A percentile compares a stretch with the other conserved stretches of the same genome.
Conservation (phyloP, 2,329 filamentous ascomycete species). For the Metarhizium humberi region DNA sequence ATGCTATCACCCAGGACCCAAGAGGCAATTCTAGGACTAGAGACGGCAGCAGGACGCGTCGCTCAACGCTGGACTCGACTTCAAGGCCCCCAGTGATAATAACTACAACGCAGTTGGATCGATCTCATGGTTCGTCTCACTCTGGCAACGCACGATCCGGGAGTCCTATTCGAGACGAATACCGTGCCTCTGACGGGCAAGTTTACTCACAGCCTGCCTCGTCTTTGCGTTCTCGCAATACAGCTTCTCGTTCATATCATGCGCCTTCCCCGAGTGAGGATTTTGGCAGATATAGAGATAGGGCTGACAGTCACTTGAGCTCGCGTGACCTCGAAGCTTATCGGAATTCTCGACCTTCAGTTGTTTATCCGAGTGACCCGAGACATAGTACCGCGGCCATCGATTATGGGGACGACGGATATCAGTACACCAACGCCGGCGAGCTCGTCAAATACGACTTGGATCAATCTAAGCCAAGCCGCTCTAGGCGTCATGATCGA, state of each 20-base stretch:
- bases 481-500: slow-evolving; percentile 22
- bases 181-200: slow-evolving; percentile 39
- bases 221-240: slow-evolving; percentile 42
- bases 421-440: slow-evolving; percentile 54
- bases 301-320: slow-evolving; percentile 32
- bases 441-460: slow-evolving; percentile 54
- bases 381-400: slow-evolving; percentile 34
- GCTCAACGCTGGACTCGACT: slow-evolving; percentile 41
- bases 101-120: slow-evolving; percentile 40
- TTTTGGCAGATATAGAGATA: slow-evolving; percentile 38
- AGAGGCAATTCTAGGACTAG: slow-evolving; percentile 38
- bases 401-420: slow-evolving; percentile 50
- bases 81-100: slow-evolving; percentile 46
- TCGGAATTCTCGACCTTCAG: slow-evolving; percentile 35
- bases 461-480: slow-evolving; percentile 36
- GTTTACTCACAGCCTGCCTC: slow-evolving; percentile 51
- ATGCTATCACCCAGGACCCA: slow-evolving; percentile 46
- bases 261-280: slow-evolving; percentile 43
- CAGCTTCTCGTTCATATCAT: slow-evolving; percentile 34
- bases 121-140: slow-evolving; percentile 30
- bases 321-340: slow-evolving; percentile 34
- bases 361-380: slow-evolving; percentile 33
- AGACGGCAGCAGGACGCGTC: slow-evolving; percentile 38
- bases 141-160: slow-evolving; percentile 22
- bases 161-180: slow-evolving; percentile 43